Conservation (phyloP, 2,329 filamentous ascomycete species). For the Graphilbum fragrans region DNA sequence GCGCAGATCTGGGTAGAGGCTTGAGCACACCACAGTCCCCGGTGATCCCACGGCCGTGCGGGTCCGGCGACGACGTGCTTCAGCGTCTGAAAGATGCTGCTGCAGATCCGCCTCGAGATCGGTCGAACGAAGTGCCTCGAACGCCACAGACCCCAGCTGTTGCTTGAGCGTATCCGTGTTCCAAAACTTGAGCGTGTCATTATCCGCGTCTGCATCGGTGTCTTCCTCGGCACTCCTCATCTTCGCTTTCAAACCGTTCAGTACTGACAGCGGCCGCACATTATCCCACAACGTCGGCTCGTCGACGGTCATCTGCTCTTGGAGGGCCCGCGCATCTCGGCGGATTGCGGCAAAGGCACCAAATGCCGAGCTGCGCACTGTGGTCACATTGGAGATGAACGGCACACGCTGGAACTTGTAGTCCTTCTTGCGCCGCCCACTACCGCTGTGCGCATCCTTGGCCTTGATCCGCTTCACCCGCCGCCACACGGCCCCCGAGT, state of each 20-base stretch:
- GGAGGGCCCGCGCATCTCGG: slow-evolving; percentile 72
- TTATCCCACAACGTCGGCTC: slow-evolving; percentile 64
- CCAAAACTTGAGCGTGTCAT: slow-evolving; percentile 26
- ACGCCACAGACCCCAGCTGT: slow-evolving; percentile 36
- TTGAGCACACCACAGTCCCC: slow-evolving; percentile 37
- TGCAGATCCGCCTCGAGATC: slow-evolving; percentile 53
- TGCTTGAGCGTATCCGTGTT: slow-evolving; percentile 32
- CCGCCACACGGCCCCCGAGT: slow-evolving; percentile 87
- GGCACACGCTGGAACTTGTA: slow-evolving; percentile 93
- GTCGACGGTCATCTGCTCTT: slow-evolving; percentile 54
- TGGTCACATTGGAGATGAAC: slow-evolving; percentile 71
- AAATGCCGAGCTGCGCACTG: slow-evolving; percentile 77
- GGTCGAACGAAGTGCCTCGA: slow-evolving; percentile 46
- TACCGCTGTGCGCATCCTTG: slow-evolving; percentile 47
- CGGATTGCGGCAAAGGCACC: slow-evolving; percentile 83
- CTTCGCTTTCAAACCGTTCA: slow-evolving; percentile 44
- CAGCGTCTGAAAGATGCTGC: slow-evolving; percentile 28
- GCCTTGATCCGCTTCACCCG: slow-evolving; percentile 72
- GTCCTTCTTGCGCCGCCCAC: slow-evolving; percentile 45
- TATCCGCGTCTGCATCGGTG: slow-evolving; percentile 21
- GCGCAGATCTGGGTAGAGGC: slow-evolving; percentile 51
- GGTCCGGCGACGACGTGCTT: slow-evolving; percentile 18
- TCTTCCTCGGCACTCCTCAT: not conserved
- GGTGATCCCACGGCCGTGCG: slow-evolving; percentile 18
- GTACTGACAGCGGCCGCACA: slow-evolving; percentile 54